Evolutionary conservation across 179 eudicot genomes (phyloP).

Genomic region (Spinacia oleracea): DNA sequence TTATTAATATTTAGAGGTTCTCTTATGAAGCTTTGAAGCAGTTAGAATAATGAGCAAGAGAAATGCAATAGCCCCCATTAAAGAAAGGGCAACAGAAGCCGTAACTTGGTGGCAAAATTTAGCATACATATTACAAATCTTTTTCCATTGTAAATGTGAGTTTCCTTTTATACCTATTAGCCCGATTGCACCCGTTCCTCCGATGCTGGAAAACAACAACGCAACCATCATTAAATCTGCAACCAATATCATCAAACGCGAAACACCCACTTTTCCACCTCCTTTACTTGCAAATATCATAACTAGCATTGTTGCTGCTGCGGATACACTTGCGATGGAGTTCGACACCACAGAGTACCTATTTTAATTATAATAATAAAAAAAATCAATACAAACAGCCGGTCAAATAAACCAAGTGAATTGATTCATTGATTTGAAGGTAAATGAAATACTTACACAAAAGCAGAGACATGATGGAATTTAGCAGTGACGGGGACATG

Average conservation of each 20-base stretch:
- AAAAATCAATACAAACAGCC: too few relatives aligned
- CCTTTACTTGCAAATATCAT: slow-evolving; percentile 16
- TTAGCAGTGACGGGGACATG: slow-evolving; percentile 54
- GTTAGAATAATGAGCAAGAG: slow-evolving; percentile 34
- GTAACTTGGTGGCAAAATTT: slow-evolving; percentile 38
- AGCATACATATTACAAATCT: slow-evolving; percentile 41
- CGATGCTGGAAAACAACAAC: slow-evolving; percentile 46
- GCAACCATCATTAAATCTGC: slow-evolving; percentile 46
- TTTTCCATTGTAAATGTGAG: slow-evolving; percentile 48
- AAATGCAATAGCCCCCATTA: slow-evolving; percentile 32
- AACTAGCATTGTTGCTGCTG: slow-evolving; percentile 30
- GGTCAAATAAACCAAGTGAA: too few relatives aligned
- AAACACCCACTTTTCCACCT: slow-evolving; percentile 13
- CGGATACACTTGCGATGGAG: slow-evolving; percentile 37
- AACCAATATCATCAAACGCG: slow-evolving; percentile 15
- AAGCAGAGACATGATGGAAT: slow-evolving; percentile 55
- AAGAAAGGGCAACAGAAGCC: slow-evolving; percentile 37
- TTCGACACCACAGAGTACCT: slow-evolving; percentile 47
- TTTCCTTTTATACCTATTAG: slow-evolving; percentile 44
- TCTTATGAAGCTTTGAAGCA: slow-evolving; percentile 29
- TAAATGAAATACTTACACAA: slow-evolving; percentile 48
- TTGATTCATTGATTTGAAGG: neutral
- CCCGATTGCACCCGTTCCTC: slow-evolving; percentile 41
- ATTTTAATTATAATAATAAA: too few relatives aligned
- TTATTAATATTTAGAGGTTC: too few relatives aligned